Base-by-base conservation (phyloP, 495 filamentous ascomycete genomes). In the Darksidea phi region DNA sequence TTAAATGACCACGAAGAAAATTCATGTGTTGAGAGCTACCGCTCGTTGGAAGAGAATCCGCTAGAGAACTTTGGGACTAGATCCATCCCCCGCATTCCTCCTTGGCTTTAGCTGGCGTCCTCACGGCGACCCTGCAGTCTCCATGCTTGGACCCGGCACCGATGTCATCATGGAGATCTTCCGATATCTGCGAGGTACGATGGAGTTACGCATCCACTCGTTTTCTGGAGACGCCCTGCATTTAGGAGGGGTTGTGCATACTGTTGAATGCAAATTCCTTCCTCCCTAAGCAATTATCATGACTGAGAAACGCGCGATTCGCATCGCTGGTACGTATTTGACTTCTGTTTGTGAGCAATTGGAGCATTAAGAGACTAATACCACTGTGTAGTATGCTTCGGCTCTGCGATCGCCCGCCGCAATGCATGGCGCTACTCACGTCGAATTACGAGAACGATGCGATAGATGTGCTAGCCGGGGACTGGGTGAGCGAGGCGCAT, bases 401-500 rank as follows among this genome's bases (percentile, higher is more conserved):
- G 82, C 63, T 78, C 79, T 58, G 74, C 77, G n/a, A 79, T 79
- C 17, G 82, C 84, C 67, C 78, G 82, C 11, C 80, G 80, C 43
- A 73, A 81, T 75, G 82, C 79, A 82, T 84, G 61, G 71, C 74
- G 11, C 71, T 77, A 43, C 78, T 84, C 58, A 81, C 82, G 8
- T 70, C 67, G 13, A 76, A 81, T 54, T 67, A 73, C 49, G 71
- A 75, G n/a, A 70, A 64, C 37, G 81, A 83, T 38, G 80, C 77
- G 0, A 73, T 84, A 32, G 80, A 84, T 70, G 78, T 84, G 13
- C 79, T 84, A 23, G 79, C 77, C 20, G 80, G 80, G 12, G 82
- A 84, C 65, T 83, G 79, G 72, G 80, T 84, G 80, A 78, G 74
- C 54, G 81, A 84, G 61, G 76, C 73, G 36, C 82, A 82, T 56